Evolutionary conservation across 1,284 basidiomycete species (phyloP).

Genomic region (Leccinum subrobustum): DNA sequence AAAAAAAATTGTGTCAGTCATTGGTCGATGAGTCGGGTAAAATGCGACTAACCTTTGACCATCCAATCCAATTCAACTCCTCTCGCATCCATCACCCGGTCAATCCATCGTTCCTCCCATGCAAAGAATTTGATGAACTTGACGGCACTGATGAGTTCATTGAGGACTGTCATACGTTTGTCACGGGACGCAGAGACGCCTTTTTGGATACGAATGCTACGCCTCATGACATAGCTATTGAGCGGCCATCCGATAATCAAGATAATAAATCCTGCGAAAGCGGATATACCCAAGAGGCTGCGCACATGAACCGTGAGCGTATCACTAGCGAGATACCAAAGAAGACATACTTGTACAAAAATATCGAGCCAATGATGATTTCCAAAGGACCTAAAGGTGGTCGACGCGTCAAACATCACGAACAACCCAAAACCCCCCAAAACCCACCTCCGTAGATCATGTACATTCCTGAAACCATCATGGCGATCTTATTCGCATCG

Average conservation of each 20-base stretch:
- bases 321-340: background rate
- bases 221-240: conserved; percentile 62
- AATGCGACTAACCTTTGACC: conserved; percentile 49
- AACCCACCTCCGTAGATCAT: conserved; percentile 60
- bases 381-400: conserved; percentile 65
- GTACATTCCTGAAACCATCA: conserved; percentile 52
- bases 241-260: conserved; percentile 73
- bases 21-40: background rate
- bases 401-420: background rate
- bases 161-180: conserved; percentile 82
- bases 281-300: conserved; percentile 80
- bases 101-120: conserved; percentile 78
- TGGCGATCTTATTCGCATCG: conserved; percentile 59
- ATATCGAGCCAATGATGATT: conserved; percentile 69
- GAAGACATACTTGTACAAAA: conserved; percentile 73
- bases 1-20: background rate
- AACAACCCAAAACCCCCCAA: background rate
- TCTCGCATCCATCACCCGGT: conserved; percentile 55
- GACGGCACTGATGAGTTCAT: conserved; percentile 79
- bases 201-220: conserved; percentile 71
- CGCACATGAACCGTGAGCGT: background rate
- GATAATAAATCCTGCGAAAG: conserved; percentile 84
- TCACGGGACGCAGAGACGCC: conserved; percentile 74
- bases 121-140: conserved; percentile 90
- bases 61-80: conserved; percentile 69